These are phyloP conservation scores for Gaeumannomyces sp. DNA, from an alignment of 2,329 filamentous ascomycete genomes.

Conservation along the genomic window DNA sequence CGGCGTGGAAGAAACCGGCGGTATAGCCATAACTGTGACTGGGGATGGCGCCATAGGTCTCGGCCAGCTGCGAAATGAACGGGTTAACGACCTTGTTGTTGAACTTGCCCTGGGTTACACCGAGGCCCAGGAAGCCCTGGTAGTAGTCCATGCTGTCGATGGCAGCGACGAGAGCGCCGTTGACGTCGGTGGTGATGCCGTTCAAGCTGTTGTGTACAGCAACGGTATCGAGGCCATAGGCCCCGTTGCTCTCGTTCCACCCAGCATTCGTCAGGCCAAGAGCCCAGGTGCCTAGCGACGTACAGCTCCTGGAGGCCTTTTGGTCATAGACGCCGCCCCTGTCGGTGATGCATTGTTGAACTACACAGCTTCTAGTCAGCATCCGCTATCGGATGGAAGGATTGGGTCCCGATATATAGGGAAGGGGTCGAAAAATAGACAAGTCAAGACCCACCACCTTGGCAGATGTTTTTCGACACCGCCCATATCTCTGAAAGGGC, in stretches of 20 bases:
- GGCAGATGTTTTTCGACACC: constrained; percentile 59
- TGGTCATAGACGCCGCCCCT: constrained; percentile 56
- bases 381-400: background rate
- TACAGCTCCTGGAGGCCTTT: constrained; percentile 50
- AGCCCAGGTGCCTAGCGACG: constrained; percentile 51
- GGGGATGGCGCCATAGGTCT: constrained; percentile 54
- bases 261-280: constrained; percentile 52
- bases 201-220: constrained; percentile 31
- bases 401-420: background rate
- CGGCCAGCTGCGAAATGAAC: constrained; percentile 51
- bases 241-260: constrained; percentile 52
- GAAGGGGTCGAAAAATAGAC: background rate
- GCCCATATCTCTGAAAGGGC: constrained; percentile 67
- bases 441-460: constrained; percentile 37
- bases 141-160: constrained; percentile 52
- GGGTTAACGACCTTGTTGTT: constrained; percentile 41
- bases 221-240: constrained; percentile 54
- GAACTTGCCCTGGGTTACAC: constrained; percentile 49
- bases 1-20: constrained; percentile 61
- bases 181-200: constrained; percentile 33
- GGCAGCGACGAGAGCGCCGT: constrained; percentile 40
- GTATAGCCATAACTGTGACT: constrained; percentile 73
- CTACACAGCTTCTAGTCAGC: constrained; percentile 20
- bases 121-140: constrained; percentile 50
- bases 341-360: constrained; percentile 44